phyloP scores from a whole-genome alignment of 1,284 basidiomycete genomes.

The Agaricales sp. region DNA sequence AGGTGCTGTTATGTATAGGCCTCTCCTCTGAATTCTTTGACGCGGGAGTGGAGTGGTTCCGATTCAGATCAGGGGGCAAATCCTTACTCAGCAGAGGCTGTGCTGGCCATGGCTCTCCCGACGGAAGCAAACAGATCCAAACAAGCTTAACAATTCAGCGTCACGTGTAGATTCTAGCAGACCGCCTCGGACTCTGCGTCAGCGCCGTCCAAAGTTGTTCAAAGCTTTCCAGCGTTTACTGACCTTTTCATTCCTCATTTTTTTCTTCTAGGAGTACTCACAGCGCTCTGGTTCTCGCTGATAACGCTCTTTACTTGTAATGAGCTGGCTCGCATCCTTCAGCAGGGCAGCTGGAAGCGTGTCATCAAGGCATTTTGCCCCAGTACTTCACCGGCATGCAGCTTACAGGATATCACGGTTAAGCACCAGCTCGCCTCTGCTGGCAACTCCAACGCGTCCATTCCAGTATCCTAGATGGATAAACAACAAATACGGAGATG shows the following conservation, averaged over 20 bases:
- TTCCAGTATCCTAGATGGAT: constrained; percentile 20
- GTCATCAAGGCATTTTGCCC: not conserved
- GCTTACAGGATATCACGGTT: not conserved
- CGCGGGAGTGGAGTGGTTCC: too few species aligned
- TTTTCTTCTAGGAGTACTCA: not conserved
- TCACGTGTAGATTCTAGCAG: not conserved
- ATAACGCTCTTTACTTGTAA: not conserved
- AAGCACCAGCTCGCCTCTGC: constrained; percentile 1
- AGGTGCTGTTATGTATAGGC: too few species aligned
- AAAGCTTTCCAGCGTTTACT: not conserved
- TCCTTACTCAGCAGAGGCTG: too few species aligned
- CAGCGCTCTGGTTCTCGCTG: not conserved
- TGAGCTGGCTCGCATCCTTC: not conserved
- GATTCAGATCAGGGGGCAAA: too few species aligned
- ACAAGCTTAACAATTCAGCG: too few species aligned
- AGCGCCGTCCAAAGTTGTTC: not conserved
- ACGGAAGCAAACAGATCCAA: too few species aligned
- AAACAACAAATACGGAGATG: constrained; percentile 10
- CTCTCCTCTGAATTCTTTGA: too few species aligned
- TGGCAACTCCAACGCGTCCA: constrained; percentile 13
- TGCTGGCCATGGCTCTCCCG: too few species aligned
- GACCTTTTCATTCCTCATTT: not conserved
- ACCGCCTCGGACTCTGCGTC: not conserved
- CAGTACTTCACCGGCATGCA: not conserved
- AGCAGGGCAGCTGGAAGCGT: not conserved